Conservation (phyloP, 2,329 filamentous ascomycete species). For the Calonectria pteridis region DNA sequence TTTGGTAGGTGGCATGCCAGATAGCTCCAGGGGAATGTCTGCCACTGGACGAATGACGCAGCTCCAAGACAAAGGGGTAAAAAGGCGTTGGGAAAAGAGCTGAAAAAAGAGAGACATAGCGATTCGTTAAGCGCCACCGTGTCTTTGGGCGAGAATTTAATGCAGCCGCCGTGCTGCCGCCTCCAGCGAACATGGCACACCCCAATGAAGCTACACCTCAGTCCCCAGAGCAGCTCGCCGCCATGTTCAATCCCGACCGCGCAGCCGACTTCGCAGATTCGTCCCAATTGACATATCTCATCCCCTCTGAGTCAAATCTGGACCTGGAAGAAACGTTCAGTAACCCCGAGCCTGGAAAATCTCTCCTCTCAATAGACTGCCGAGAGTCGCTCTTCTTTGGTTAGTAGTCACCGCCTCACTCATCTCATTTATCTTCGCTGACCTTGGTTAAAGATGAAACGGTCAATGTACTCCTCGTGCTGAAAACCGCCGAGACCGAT, state of each 20-base stretch:
- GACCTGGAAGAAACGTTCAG: constrained; percentile 65
- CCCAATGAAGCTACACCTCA: constrained; percentile 36
- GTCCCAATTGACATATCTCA: constrained; percentile 70
- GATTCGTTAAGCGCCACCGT: neutral
- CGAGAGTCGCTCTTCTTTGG: constrained; percentile 79
- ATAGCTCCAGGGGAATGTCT: constrained; percentile 33
- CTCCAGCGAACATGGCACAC: constrained; percentile 33
- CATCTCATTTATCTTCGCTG: constrained; percentile 57
- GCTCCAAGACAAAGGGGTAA: constrained; percentile 25
- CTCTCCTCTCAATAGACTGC: constrained; percentile 69
- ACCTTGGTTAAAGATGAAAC: constrained; percentile 74
- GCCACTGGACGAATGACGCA: constrained; percentile 35
- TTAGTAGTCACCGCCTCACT: constrained; percentile 53
- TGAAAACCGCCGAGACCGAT: constrained; percentile 73
- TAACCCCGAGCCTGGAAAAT: constrained; percentile 56
- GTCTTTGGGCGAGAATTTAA: neutral
- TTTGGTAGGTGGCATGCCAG: neutral
- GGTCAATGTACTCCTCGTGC: constrained; percentile 75
- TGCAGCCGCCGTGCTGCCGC: constrained; percentile 6
- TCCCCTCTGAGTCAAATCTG: constrained; percentile 69
- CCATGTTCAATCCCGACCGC: constrained; percentile 41
- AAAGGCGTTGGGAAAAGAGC: constrained; percentile 5
- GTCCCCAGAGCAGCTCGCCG: constrained; percentile 32
- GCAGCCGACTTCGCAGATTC: constrained; percentile 63
- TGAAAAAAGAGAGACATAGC: neutral